A percentile compares a stretch with the other conserved stretches of the same genome.
phyloP scores from a whole-genome alignment of 208 protist genomes.

The Trypanosoma caninum region DNA sequence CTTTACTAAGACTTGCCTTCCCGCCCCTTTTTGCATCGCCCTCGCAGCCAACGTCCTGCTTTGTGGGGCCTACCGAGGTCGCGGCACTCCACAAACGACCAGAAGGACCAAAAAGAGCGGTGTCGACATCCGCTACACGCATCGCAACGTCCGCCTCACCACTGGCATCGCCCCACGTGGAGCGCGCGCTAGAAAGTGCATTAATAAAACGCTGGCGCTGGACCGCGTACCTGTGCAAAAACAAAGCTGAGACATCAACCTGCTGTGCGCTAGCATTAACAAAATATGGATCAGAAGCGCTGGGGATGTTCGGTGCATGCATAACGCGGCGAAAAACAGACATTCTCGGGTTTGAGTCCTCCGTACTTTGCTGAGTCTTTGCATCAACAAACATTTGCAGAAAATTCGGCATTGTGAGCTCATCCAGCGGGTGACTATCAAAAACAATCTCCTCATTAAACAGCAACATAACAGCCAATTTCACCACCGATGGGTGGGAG shows the following conservation, averaged over 20 bases:
- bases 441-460: conserved; percentile 87
- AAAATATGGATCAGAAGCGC: conserved; percentile 86
- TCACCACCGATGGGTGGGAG: conserved; percentile 88
- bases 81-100: conserved; percentile 27
- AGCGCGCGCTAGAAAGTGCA: conserved; percentile 71
- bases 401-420: conserved; percentile 86
- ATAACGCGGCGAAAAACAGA: conserved; percentile 74
- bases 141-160: conserved; percentile 78
- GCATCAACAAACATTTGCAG: conserved; percentile 89
- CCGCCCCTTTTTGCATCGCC: neutral
- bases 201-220: conserved; percentile 86
- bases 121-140: conserved; percentile 63
- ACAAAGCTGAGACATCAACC: conserved; percentile 82
- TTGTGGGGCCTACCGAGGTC: too few species aligned
- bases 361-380: conserved; percentile 37
- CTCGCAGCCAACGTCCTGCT: too few species aligned
- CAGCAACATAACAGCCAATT: conserved; percentile 81
- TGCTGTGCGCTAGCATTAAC: conserved; percentile 76
- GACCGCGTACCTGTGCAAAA: conserved; percentile 88
- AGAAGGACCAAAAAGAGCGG: conserved; percentile 77
- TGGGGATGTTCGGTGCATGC: conserved; percentile 69
- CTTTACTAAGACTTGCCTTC: neutral
- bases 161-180: conserved; percentile 81
- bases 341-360: conserved; percentile 38
- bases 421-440: conserved; percentile 88